Evolutionary conservation across 345 rosid genomes (phyloP), one percentile per base, ranked within the genome.

Genomic region (Populus ilicifolia): DNA sequence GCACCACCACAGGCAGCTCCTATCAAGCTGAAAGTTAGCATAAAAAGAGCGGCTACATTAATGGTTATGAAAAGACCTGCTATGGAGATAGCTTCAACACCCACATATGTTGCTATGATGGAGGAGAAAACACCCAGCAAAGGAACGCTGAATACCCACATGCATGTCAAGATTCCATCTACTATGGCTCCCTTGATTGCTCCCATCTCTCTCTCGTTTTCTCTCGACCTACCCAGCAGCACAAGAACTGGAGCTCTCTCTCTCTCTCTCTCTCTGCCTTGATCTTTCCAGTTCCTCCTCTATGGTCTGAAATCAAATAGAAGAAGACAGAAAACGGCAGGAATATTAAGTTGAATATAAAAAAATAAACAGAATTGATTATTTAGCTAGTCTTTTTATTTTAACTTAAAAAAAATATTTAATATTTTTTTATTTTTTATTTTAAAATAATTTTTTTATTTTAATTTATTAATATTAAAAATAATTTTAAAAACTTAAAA

Each of bases 1-100:
- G 85, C 85, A 16, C 85, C 85, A 2, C 80, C 85, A 39, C 75
- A n/a, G 35, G 72, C 73, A 8, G 70, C 59, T 4, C 85, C 82
- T 7, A 75, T 71, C 9, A 69, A 21, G 72, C 73, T 75, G 85
- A 82, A 82, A 1, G 62, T 71, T 68, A 82, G 67, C 39, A 71
- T 70, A 5, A 82, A 62, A 66, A 71, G 0, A 23, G 85, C 74
- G 36, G 80, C 82, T 13, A 78, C 16, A 39, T 75, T 78, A 11
- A 72, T 68, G 48, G 79, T 36, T 33, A 82, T 59, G 76, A 82
- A 71, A 62, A 78, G 74, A 29, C 44, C 46, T 14, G 65, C 50
- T 1, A 75, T 20, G 46, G 85, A 71, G 30, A 43, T 74, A 70
- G 76, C 21, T 13, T 78, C 79, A 2, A 70, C 27, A 25, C 79